Evolutionary conservation across 2,329 filamentous ascomycete genomes (phyloP).

Genomic region (Fusarium armeniacum): DNA sequence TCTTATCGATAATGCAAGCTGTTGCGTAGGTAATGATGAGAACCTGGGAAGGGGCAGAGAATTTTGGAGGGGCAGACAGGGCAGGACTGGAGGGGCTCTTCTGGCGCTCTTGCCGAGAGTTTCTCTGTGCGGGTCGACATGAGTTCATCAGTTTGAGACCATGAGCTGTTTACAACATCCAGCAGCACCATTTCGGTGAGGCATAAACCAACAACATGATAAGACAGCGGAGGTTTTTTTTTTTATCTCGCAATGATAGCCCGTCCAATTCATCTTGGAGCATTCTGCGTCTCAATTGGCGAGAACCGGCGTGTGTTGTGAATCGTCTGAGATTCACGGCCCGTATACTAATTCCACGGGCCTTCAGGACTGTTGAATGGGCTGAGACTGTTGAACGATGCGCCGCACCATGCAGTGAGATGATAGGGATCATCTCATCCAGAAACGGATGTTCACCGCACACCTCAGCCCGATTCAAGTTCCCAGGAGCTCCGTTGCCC

Average conservation of each 20-base stretch:
- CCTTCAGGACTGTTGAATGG: slow-evolving; percentile 34
- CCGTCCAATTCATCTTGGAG: slow-evolving; percentile 41
- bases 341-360: slow-evolving; percentile 24
- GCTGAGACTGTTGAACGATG: slow-evolving; percentile 43
- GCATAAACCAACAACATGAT: slow-evolving; percentile 42
- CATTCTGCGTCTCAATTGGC: slow-evolving; percentile 45
- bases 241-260: slow-evolving; percentile 31
- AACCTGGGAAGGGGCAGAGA: slow-evolving; percentile 9
- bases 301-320: slow-evolving; percentile 26
- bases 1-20: slow-evolving; percentile 48
- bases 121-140: slow-evolving; percentile 44
- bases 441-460: slow-evolving; percentile 43
- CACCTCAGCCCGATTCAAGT: slow-evolving; percentile 44
- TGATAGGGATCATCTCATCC: slow-evolving; percentile 32
- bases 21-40: slow-evolving; percentile 18
- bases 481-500: slow-evolving; percentile 35
- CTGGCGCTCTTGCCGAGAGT: slow-evolving; percentile 37
- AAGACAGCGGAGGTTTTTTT: slow-evolving; percentile 33
- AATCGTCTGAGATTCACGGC: slow-evolving; percentile 32
- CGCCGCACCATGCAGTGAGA: slow-evolving; percentile 38
- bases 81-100: slow-evolving; percentile 34
- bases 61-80: slow-evolving; percentile 41
- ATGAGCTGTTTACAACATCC: slow-evolving; percentile 47
- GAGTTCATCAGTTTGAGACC: slow-evolving; percentile 42
- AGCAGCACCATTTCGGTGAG: slow-evolving; percentile 45